Conservation (phyloP, 805 yeast genomes). For the Debaryomyces castellii region DNA sequence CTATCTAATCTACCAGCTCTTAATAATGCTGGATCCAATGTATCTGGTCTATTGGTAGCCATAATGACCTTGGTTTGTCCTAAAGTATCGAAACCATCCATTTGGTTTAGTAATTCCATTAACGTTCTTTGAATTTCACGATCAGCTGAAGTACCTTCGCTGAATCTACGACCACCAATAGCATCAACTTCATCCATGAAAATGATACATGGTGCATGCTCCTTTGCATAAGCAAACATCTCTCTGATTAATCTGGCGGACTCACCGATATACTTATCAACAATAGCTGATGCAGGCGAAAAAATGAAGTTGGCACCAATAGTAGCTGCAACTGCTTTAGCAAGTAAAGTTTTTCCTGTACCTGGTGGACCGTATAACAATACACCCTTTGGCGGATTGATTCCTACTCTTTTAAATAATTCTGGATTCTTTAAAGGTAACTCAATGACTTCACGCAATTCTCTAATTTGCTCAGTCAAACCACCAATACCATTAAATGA, state of each 20-base stretch:
- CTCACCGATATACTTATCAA: constrained; percentile 97
- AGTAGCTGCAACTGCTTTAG: constrained; percentile 98
- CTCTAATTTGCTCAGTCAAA: constrained; percentile 90
- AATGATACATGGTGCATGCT: constrained; percentile 96
- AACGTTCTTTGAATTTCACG: constrained; percentile 97
- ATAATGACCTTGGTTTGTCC: constrained; percentile 97
- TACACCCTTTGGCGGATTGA: constrained; percentile 98
- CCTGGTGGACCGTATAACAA: constrained; percentile 98
- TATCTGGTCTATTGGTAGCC: constrained; percentile 99
- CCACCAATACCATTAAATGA: constrained; percentile 97
- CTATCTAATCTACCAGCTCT: constrained; percentile 98
- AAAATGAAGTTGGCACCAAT: constrained; percentile 97
- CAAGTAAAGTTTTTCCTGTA: constrained; percentile 93
- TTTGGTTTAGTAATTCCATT: constrained; percentile 94
- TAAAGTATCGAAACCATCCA: constrained; percentile 96
- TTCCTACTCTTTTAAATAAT: constrained; percentile 91
- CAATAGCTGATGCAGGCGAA: constrained; percentile 98
- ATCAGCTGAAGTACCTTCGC: constrained; percentile 98
- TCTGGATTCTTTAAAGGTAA: constrained; percentile 96
- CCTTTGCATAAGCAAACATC: constrained; percentile 97
- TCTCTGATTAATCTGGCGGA: constrained; percentile 95
- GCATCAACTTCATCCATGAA: constrained; percentile 99
- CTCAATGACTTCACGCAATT: constrained; percentile 95
- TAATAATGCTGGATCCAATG: constrained; percentile 92
- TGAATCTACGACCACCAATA: constrained; percentile 95